phyloP scores from a whole-genome alignment of 1,139 yeast species.

The Pichia sp. region DNA sequence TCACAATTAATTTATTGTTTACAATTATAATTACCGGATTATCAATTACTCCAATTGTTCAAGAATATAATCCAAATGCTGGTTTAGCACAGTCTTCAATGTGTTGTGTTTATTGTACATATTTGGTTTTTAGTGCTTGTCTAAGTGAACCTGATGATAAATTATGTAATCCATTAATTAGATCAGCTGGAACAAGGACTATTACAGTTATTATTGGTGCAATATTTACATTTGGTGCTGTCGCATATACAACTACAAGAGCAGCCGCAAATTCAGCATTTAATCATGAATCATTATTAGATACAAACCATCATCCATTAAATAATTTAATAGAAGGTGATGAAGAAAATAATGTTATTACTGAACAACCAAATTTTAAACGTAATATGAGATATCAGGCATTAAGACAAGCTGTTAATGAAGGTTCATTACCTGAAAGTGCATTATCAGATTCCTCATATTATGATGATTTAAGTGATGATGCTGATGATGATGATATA shows the following conservation, averaged over 20 bases:
- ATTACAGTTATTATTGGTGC: constrained; percentile 88
- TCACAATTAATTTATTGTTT: constrained; percentile 65
- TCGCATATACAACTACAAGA: constrained; percentile 94
- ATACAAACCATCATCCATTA: too few relatives aligned
- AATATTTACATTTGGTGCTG: constrained; percentile 85
- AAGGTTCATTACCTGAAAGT: constrained; percentile 89
- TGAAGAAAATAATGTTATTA: too few relatives aligned
- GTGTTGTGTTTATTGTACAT: constrained; percentile 92
- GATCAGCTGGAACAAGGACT: constrained; percentile 87
- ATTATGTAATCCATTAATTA: constrained; percentile 81
- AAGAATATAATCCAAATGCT: constrained; percentile 89
- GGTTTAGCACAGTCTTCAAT: constrained; percentile 96
- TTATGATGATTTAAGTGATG: constrained; percentile 46
- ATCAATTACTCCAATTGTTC: constrained; percentile 77
- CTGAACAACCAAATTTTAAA: too few relatives aligned
- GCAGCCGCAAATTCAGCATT: constrained; percentile 84
- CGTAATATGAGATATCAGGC: constrained; percentile 81
- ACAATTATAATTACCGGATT: constrained; percentile 57
- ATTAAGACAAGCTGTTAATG: constrained; percentile 86
- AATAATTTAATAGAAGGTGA: too few relatives aligned
- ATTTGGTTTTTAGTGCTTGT: constrained; percentile 86
- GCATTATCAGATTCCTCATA: constrained; percentile 70
- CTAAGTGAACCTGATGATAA: constrained; percentile 95
- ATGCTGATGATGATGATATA: constrained; percentile 32
- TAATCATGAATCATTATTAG: constrained; percentile 25